Conservation (phyloP, 2,329 filamentous ascomycete genomes). For the Rhexocercosporidium sp. region DNA sequence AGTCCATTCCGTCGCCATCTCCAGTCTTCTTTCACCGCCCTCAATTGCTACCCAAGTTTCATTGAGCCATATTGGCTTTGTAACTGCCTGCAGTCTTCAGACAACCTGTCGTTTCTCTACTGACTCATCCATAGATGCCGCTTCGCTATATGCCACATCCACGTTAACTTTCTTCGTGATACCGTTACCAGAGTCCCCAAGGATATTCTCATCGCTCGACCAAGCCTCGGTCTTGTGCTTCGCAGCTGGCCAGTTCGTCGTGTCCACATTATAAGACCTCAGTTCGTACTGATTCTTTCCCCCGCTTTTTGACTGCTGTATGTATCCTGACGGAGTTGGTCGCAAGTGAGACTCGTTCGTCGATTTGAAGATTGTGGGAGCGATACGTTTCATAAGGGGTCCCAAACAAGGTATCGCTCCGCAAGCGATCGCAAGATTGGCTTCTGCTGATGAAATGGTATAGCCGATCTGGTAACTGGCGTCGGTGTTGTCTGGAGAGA, state of each 20-base stretch:
- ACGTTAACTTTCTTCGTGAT: slow-evolving; percentile 9
- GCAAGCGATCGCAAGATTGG: slow-evolving; percentile 10
- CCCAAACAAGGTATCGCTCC: slow-evolving; percentile 3
- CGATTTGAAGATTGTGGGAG: not conserved
- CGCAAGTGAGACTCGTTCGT: not conserved
- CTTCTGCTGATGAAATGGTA: slow-evolving; percentile 13
- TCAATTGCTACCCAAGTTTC: too few relatives aligned
- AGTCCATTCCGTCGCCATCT: too few relatives aligned
- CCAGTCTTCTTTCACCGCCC: too few relatives aligned
- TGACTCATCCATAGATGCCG: not conserved
- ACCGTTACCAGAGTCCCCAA: not conserved
- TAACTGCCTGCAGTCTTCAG: not conserved
- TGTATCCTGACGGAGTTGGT: not conserved
- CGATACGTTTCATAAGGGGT: not conserved
- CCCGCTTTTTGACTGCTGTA: not conserved
- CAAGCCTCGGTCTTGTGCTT: slow-evolving; percentile 8
- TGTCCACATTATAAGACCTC: not conserved
- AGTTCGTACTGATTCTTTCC: not conserved
- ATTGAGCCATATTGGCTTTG: too few relatives aligned
- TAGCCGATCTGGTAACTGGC: slow-evolving; percentile 5
- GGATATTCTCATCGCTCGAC: slow-evolving; percentile 11
- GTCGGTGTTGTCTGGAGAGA: not conserved
- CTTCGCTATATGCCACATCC: slow-evolving; percentile 4
- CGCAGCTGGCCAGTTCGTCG: not conserved
- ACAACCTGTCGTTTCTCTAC: not conserved